Base-by-base conservation (phyloP, 768 basidiomycete genomes). In the Rhizopogon sp. region DNA sequence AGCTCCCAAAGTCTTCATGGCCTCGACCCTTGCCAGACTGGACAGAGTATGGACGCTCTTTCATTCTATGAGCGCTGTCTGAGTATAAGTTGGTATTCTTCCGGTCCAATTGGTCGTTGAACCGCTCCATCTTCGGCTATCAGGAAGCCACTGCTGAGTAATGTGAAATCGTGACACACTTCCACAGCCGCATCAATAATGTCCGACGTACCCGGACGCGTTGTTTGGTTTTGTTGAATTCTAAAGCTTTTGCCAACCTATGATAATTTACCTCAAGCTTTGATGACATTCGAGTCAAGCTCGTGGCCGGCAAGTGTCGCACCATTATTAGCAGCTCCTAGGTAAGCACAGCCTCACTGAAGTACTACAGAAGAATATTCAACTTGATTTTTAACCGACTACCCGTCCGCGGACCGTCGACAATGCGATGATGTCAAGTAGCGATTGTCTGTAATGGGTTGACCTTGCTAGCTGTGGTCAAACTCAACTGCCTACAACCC, bases 221-320 rank as follows among this genome's bases (percentile, higher is more conserved):
- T 70, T 68, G 60, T 68, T 68, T 65, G 64, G 41, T 35, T 56
- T 14, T 69, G 57, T 68, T 70, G 47, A 22, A 60, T 66, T 63
- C 29, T 13, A 53, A 68, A 39, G 69, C 39, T 14, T 20, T 43
- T 43, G 35, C 35, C 11, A 35, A 20, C 20, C 2, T 20, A 20
- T 20, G 20, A 20, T 2, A 20, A 20, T 20, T 20, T 20, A 20
- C 20, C 20, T 20, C 20, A 20, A 20, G 20, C 20, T 9, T 8
- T 25, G 25, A 25, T 25, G 25, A 25, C 25, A 25, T 25, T 25
- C 4, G 25, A 25, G 25, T 25, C 25, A 25, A 25, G 25, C 25
- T 25, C 25, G 25, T 25, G 25, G 25, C 25, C 25, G 25, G 25
- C 25, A 25, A 25, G 25, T 5, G 25, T 25, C 25, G 4, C 4